Evolutionary conservation across 148 eudicot species (phyloP), one percentile per base, ranked within the genome.

Genomic region (Persicaria tinctoria): DNA sequence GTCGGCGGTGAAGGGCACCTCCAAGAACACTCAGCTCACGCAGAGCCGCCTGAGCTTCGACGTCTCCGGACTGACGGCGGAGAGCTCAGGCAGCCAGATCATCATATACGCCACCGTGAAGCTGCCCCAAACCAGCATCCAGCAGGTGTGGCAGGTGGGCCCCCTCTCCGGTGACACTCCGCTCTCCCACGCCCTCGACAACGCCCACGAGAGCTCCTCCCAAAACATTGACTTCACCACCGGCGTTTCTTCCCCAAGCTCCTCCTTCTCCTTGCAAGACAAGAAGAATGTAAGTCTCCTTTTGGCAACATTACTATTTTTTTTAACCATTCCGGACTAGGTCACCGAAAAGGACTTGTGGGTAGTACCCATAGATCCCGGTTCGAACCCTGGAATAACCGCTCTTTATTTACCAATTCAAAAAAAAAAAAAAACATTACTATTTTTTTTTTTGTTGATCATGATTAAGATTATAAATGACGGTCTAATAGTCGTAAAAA

Each of bases 141-240:
- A 81, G 13, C 98, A 93, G 73, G 91, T 91, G 0, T 93, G 98
- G 98, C 98, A 93, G 71, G 80, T 56, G 60, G 98, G 98, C 4
- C 85, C 83, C 12, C 74, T 85, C 9, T 55, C 73, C 8, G 54
- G 82, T 0, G 85, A 79, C 5, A 14, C 0, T 4, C 88, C 86
- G 4, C 11, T 0, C 0, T 0, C 0, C 1, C 98, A 94, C 68
- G 0, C 80, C 0, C 13, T 3, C 0, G 10, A 2, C 27, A 78
- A 76, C 0, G 80, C 70, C 23, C 84, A 92, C 47, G 0, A 5
- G 2, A 70, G 8, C 13, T 84, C 96, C 4, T 1, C 7, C 3
- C 90, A 86, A 3, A 81, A 73, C 3, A 75, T 95, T 64, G 74
- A 92, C 80, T 91, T 95, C 18, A 75, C 68, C 16, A 53, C 84